Evolutionary conservation across 345 rosid species (phyloP), one percentile per base, ranked within the genome.

Genomic region (Lagerstroemia speciosa): DNA sequence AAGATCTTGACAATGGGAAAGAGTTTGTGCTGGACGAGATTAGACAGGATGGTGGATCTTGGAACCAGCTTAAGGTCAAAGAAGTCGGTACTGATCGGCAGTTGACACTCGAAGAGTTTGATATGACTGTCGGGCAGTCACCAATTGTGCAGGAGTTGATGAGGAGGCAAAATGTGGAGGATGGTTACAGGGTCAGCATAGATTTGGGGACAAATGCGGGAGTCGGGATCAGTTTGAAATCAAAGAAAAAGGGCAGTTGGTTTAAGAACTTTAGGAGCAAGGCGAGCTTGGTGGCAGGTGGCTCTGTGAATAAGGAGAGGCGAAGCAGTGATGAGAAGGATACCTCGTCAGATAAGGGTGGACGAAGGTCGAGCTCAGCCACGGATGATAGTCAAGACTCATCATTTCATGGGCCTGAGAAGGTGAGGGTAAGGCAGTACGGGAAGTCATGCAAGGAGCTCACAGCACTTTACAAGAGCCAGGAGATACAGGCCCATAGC

Each of bases 41-140:
- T 74, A 82, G 78, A 77, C 91, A 89, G 73, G 97, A 90, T 62
- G 75, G 93, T 75, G 84, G 98, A 77, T 82, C 68, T 46, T 86
- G 87, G 83, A 83, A 93, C 58, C 85, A 87, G 77, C 83, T 94
- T 16, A 83, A 86, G 74, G 99, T 94, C 10, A 85, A 86, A 72
- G 99, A 93, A 84, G 91, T 94, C 5, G 96, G 86, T 20, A 94
- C 97, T 0, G 95, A 86, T 29, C 84, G 90, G 67, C 95, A 89
- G 73, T 84, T 91, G 90, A 91, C 99, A 0, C 82, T 94, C 74
- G 99, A 94, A 83, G 99, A 94, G 79, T 94, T 94, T 66, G 91
- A 94, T 73, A 83, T 82, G 83, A 78, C 83, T 45, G 92, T 91
- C 1, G 97, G 99, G 61, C 95, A 91, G 76, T 94, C 99, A 0